Conservation (phyloP, 768 basidiomycete species). For the Cyclocybe aegerita region DNA sequence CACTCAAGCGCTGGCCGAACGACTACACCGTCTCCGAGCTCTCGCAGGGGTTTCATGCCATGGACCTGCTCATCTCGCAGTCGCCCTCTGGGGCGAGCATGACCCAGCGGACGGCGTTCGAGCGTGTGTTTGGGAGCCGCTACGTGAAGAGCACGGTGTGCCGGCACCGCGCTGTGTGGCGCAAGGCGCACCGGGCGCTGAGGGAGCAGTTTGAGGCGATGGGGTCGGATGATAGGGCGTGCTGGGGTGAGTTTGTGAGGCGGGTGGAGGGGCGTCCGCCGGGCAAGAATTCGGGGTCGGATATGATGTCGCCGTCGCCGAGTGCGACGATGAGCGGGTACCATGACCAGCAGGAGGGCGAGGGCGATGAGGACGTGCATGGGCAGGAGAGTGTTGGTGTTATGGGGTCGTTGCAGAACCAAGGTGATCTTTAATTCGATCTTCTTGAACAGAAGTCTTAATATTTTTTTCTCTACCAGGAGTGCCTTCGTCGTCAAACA, state of each 20-base stretch:
- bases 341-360: constrained; percentile 16
- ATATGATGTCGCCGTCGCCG: constrained; percentile 16
- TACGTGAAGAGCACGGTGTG: constrained; percentile 78
- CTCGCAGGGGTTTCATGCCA: constrained; percentile 55
- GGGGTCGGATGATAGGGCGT: constrained; percentile 55
- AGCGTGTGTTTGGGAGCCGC: constrained; percentile 66
- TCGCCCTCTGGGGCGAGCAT: constrained; percentile 38
- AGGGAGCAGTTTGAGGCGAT: constrained; percentile 53
- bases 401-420: constrained; percentile 29
- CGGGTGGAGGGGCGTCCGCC: constrained; percentile 52
- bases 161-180: constrained; percentile 68
- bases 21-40: constrained; percentile 72
- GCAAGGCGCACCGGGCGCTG: constrained; percentile 48
- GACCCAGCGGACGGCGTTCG: constrained; percentile 67
- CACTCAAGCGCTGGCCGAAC: constrained; percentile 74
- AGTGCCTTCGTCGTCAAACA: constrained; percentile 13
- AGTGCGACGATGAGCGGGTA: constrained; percentile 10
- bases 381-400: constrained; percentile 20
- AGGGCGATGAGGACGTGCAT: constrained; percentile 19
- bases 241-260: constrained; percentile 71
- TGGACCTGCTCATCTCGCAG: constrained; percentile 40
- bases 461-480: neutral
- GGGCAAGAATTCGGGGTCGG: constrained; percentile 19
- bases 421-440: constrained; percentile 10
- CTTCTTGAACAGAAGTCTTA: neutral